Base-by-base conservation (phyloP, 352 stramenopile genomes). In the Phytophthora pseudosyringae region DNA sequence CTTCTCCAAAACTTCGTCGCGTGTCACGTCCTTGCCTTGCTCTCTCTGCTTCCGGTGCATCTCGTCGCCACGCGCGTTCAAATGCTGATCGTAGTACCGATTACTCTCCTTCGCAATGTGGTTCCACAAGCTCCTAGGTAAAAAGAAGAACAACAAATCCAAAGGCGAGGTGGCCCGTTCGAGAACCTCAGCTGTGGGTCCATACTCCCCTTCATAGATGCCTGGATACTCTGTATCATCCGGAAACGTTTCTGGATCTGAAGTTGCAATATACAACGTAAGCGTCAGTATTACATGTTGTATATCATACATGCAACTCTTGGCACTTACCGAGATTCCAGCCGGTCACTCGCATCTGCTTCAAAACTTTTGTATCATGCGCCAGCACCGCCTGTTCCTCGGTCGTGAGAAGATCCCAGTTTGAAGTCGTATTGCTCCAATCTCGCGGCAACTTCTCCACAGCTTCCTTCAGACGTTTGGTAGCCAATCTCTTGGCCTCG, bases 31-130 rank as follows among this genome's bases (percentile, higher is more conserved):
- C 15, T 52, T 54, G 3, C 40, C 46, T 8, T 2, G 3, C 6
- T 48, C 31, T 21, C 13, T 31, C 31, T 53, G 44, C 15, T 59
- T 59, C 11, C 26, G 25, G 33, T 47, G 5, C 16, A 62, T 68
- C 1, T 6, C 26, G 12, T 61, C 16, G 6, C 51, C 50, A 9
- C 38, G 31, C 3, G 45, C 51, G 13, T 60, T 51, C 26, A 68
- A 5, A 15, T 68, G 51, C 51, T 62, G 50, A 18, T 56, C 10
- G 28, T 53, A 68, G 12, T 68, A 68, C 0, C 50, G 60, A 28
- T 62, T 62, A 12, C 44, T 62, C 12, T 68, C 60, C 36, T n/a
- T 15, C 1, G 36, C 51, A 28, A 58, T 39, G 15, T 41, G 49
- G 29, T 15, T 43, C 51, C 59, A 67, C 35, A 68, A 11, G 2